phyloP scores from a whole-genome alignment of 2,329 filamentous ascomycete species.

The Dryadomyces sulphureus region DNA sequence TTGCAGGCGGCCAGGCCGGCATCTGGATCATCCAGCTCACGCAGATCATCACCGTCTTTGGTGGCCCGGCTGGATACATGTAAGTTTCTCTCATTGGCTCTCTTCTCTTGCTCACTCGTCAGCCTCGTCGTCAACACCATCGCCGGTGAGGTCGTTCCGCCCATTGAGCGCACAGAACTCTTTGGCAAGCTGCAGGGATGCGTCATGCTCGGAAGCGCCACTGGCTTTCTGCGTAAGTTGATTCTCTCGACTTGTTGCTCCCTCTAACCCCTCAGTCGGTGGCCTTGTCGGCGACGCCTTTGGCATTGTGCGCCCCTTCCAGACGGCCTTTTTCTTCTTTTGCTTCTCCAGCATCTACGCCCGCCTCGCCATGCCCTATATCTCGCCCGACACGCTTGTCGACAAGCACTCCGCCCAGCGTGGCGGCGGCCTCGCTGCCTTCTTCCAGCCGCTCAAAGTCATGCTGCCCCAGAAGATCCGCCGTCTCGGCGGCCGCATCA shows the following conservation, averaged over 20 bases:
- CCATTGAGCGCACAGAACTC: slow-evolving; percentile 44
- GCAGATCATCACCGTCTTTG: slow-evolving; percentile 53
- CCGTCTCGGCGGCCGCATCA: slow-evolving; percentile 31
- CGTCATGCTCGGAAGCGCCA: slow-evolving; percentile 50
- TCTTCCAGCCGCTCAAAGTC: slow-evolving; percentile 49
- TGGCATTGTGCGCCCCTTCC: slow-evolving; percentile 49
- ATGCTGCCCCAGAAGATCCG: slow-evolving; percentile 42
- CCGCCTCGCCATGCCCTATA: slow-evolving; percentile 29
- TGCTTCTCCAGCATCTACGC: slow-evolving; percentile 27
- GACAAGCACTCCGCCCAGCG: slow-evolving; percentile 15
- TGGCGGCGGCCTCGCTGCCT: slow-evolving; percentile 28
- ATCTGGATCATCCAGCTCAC: slow-evolving; percentile 53
- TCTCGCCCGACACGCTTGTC: slow-evolving; percentile 27
- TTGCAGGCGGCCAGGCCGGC: slow-evolving; percentile 43
- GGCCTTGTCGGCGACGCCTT: slow-evolving; percentile 49
- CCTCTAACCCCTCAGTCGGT: slow-evolving; percentile 28
- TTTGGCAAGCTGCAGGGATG: slow-evolving; percentile 52
- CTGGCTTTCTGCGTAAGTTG: slow-evolving; percentile 41
- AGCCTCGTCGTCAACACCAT: slow-evolving; percentile 52
- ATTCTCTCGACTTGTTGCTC: neutral
- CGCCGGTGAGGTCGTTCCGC: slow-evolving; percentile 48
- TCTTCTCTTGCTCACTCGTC: neutral
- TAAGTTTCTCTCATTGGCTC: slow-evolving; percentile 11
- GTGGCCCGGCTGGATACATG: slow-evolving; percentile 55
- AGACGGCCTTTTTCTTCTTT: slow-evolving; percentile 45